These are phyloP conservation scores for Epichloe glyceriae DNA, from an alignment of 2,329 filamentous ascomycete species.

Conservation along the genomic window DNA sequence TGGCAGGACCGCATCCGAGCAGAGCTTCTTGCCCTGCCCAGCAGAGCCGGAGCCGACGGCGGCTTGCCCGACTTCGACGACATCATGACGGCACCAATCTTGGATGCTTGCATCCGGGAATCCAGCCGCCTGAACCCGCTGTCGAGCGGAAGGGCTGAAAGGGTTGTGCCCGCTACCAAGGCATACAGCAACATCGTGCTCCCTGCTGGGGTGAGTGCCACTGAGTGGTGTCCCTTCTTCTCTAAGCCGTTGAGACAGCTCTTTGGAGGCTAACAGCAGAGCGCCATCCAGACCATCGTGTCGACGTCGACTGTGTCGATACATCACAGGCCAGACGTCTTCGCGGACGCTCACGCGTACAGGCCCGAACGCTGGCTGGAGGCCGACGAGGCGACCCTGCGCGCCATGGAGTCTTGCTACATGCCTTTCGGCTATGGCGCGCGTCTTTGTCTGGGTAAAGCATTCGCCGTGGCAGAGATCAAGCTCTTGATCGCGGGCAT, in stretches of 20 bases:
- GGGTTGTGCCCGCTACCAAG: conserved; percentile 1
- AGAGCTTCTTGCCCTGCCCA: conserved; percentile 1
- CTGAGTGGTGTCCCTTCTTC: too few relatives aligned
- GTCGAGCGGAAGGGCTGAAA: conserved; percentile 4
- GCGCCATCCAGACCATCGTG: conserved; percentile 1
- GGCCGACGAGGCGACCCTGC: conserved; percentile 1
- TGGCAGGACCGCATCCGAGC: conserved; percentile 1
- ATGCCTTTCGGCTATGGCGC: conserved; percentile 5
- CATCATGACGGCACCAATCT: conserved; percentile 1
- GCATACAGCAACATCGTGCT: conserved; percentile 1
- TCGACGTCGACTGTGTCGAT: conserved; percentile 3
- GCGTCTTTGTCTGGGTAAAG: conserved; percentile 4
- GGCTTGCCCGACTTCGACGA: conserved; percentile 1
- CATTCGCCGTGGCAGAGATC: conserved; percentile 3
- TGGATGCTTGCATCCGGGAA: conserved; percentile 4
- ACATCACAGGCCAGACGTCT: conserved; percentile 1
- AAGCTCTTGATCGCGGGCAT: conserved; percentile 2
- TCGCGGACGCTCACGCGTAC: not conserved
- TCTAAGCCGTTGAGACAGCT: not conserved
- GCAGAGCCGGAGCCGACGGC: not conserved
- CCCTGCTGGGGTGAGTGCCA: conserved; percentile 1
- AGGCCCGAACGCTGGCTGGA: conserved; percentile 4
- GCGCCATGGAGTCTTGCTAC: conserved; percentile 5
- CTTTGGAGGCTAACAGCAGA: not conserved
- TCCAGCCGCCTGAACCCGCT: not conserved